These are phyloP conservation scores for Lactuca saligna DNA, from an alignment of 129 eudicot genomes.

Conservation along the genomic window DNA sequence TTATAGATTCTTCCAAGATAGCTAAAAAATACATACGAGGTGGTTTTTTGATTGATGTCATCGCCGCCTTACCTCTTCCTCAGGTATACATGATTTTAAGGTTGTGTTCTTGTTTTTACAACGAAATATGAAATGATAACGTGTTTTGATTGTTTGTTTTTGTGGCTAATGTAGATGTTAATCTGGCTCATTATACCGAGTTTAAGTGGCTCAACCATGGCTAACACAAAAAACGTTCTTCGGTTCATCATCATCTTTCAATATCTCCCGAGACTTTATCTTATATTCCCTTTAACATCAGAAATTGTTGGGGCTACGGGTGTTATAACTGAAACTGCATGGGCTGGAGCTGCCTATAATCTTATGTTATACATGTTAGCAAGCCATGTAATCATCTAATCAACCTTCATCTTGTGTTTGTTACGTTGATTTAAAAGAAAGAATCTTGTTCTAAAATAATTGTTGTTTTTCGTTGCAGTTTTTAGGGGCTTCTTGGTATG, in stretches of 20 bases:
- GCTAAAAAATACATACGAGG: constrained; percentile 54
- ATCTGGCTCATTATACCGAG: constrained; percentile 82
- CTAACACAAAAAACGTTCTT: constrained; percentile 81
- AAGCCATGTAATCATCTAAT: constrained; percentile 67
- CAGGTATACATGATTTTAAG: constrained; percentile 56
- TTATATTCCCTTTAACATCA: constrained; percentile 79
- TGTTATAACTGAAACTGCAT: constrained; percentile 80
- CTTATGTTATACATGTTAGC: constrained; percentile 86
- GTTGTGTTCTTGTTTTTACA: background rate
- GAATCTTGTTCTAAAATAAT: constrained; percentile 6
- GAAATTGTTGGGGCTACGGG: constrained; percentile 82
- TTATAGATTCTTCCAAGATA: constrained; percentile 66
- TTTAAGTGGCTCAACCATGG: constrained; percentile 80
- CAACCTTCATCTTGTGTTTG: background rate
- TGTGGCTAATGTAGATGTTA: constrained; percentile 44
- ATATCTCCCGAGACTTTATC: constrained; percentile 79
- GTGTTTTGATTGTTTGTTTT: constrained; percentile 3
- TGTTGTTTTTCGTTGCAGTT: constrained; percentile 37
- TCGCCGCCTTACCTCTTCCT: constrained; percentile 95
- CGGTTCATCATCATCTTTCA: constrained; percentile 85
- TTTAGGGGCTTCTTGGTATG: constrained; percentile 85
- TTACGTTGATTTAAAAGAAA: background rate
- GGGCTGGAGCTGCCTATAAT: constrained; percentile 97
- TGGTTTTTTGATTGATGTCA: constrained; percentile 60
- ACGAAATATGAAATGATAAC: background rate